These are phyloP conservation scores for Citrullus colocynthis DNA, from an alignment of 306 rosid species.

Conservation along the genomic window DNA sequence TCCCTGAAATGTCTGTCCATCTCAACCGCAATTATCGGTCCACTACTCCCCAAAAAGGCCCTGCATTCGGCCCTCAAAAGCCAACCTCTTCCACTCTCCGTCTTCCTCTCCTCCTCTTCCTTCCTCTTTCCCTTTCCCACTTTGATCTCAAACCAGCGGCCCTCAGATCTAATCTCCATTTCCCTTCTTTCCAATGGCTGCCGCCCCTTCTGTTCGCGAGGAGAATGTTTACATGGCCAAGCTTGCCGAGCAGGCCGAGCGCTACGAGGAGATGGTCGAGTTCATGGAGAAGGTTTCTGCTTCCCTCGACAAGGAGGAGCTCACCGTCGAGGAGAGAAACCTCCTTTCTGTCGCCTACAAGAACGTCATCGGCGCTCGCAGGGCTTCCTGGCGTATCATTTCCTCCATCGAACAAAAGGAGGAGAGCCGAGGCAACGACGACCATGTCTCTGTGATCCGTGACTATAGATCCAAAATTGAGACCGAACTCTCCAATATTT, in stretches of 20 bases:
- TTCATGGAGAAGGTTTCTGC: slow-evolving; percentile 99
- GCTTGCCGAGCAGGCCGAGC: slow-evolving; percentile 99
- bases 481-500: slow-evolving; percentile 79
- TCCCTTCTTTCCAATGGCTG: slow-evolving; percentile 38
- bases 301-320: slow-evolving; percentile 77
- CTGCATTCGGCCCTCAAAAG: not conserved
- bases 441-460: slow-evolving; percentile 77
- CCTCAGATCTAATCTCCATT: slow-evolving; percentile 4
- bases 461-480: slow-evolving; percentile 98
- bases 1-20: slow-evolving; percentile 3
- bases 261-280: slow-evolving; percentile 99
- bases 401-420: slow-evolving; percentile 99
- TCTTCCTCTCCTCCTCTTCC: not conserved
- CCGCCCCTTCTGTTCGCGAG: slow-evolving; percentile 69
- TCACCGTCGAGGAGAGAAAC: slow-evolving; percentile 88
- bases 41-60: slow-evolving; percentile 1
- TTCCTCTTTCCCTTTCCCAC: not conserved
- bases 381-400: slow-evolving; percentile 95
- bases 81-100: not conserved
- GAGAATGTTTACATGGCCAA: slow-evolving; percentile 98
- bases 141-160: not conserved
- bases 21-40: slow-evolving; percentile 54
- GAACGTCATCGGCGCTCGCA: slow-evolving; percentile 92
- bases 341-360: slow-evolving; percentile 94
- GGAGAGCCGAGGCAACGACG: slow-evolving; percentile 99